Percentiles rank a stretch among this genome's conserved stretches.
Conservation (phyloP, 1,284 basidiomycete genomes). For the Cystobasidiaceae sp. region DNA sequence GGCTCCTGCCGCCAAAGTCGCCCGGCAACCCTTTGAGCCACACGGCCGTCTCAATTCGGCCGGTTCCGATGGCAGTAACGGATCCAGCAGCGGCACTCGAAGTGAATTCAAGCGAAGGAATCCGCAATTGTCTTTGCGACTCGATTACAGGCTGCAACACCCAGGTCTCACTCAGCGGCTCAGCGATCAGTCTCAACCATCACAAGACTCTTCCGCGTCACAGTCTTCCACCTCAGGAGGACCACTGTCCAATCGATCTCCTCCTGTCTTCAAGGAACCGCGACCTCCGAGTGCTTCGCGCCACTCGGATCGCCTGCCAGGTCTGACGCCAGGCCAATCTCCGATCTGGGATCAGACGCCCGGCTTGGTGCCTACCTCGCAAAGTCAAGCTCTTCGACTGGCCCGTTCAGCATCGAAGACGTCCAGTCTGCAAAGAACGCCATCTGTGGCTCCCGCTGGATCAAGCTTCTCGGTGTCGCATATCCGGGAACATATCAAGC, state of each 20-base stretch:
- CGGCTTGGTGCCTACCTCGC: slow-evolving; percentile 35
- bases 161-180: slow-evolving; percentile 14
- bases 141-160: slow-evolving; percentile 35
- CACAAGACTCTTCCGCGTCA: slow-evolving; percentile 7
- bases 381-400: slow-evolving; percentile 24
- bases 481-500: slow-evolving; percentile 85
- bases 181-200: background rate
- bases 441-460: background rate
- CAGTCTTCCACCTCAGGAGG: slow-evolving; percentile 23
- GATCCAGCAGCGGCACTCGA: slow-evolving; percentile 10
- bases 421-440: background rate
- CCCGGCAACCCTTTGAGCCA: background rate
- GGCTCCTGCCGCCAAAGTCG: slow-evolving; percentile 36
- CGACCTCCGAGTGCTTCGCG: background rate
- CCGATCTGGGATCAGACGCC: slow-evolving; percentile 42
- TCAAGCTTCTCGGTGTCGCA: slow-evolving; percentile 54
- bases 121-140: slow-evolving; percentile 41
- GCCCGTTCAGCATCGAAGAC: background rate
- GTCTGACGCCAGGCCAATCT: slow-evolving; percentile 35
- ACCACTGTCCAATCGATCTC: background rate
- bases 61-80: slow-evolving; percentile 35
- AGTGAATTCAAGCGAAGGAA: slow-evolving; percentile 35
- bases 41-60: slow-evolving; percentile 20
- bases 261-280: slow-evolving; percentile 26
- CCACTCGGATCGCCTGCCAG: slow-evolving; percentile 20